Conservation (phyloP, 2,329 filamentous ascomycete species). For the Grosmannia clavigera region DNA sequence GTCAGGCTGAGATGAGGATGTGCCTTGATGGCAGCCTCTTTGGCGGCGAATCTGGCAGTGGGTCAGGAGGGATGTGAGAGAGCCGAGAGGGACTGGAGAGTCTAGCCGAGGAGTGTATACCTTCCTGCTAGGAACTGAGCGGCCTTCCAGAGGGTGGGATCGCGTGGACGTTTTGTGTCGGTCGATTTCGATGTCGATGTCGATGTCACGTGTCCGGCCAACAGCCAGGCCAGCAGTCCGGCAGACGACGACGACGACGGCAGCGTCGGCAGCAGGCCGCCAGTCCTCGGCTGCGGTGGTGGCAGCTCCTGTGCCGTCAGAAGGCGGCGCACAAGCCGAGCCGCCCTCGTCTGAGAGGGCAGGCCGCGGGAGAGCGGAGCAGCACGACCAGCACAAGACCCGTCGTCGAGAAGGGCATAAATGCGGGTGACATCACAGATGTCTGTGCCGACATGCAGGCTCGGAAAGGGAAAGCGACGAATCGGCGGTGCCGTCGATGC, state of each 20-base stretch:
- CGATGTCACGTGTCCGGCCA: neutral
- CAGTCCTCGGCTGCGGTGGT: neutral
- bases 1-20: slow-evolving; percentile 45
- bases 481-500: neutral
- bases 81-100: neutral
- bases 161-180: neutral
- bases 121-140: slow-evolving; percentile 32
- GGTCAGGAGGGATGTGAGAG: neutral
- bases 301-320: slow-evolving; percentile 28
- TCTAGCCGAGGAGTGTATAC: slow-evolving; percentile 16
- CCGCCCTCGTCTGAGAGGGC: slow-evolving; percentile 21
- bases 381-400: neutral
- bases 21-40: slow-evolving; percentile 65
- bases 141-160: slow-evolving; percentile 22
- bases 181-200: neutral
- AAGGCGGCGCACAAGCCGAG: slow-evolving; percentile 35
- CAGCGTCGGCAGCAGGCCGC: neutral
- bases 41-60: slow-evolving; percentile 49
- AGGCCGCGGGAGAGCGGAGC: neutral
- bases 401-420: slow-evolving; percentile 33
- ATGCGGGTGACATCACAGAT: slow-evolving; percentile 62
- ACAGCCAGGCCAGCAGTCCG: slow-evolving; percentile 5
- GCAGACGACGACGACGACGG: neutral
- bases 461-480: slow-evolving; percentile 45
- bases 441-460: slow-evolving; percentile 61